phyloP scores from a whole-genome alignment of 805 yeast genomes.

The Nakazawaea wyomingensis region DNA sequence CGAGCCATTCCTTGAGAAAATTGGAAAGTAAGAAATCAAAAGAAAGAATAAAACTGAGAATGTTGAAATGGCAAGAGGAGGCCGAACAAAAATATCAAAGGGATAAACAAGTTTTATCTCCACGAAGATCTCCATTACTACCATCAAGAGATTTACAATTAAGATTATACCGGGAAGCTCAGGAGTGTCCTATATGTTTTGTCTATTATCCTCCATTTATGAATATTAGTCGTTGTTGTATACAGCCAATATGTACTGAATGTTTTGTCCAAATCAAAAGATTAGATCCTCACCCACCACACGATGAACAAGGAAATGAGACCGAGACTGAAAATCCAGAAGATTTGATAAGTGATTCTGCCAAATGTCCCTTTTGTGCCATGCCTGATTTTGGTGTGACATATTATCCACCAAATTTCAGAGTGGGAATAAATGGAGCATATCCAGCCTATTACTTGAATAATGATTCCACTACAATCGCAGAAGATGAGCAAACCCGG shows the following conservation, averaged over 20 bases:
- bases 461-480: constrained; percentile 16
- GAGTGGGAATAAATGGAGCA: constrained; percentile 52
- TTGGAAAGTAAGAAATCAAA: constrained; percentile 42
- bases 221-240: constrained; percentile 82
- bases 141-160: constrained; percentile 45
- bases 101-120: constrained; percentile 23
- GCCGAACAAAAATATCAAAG: constrained; percentile 28
- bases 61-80: constrained; percentile 30
- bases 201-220: constrained; percentile 74
- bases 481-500: constrained; percentile 18
- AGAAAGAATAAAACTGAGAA: constrained; percentile 34
- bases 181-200: constrained; percentile 95
- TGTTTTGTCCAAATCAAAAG: constrained; percentile 96
- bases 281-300: constrained; percentile 89
- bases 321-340: constrained; percentile 40
- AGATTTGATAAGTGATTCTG: constrained; percentile 76
- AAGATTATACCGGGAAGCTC: constrained; percentile 57
- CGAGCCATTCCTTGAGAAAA: constrained; percentile 40
- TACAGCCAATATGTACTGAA: constrained; percentile 91
- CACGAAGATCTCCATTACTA: constrained; percentile 23
- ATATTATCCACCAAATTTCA: constrained; percentile 60
- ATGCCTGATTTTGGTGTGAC: constrained; percentile 79
- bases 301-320: constrained; percentile 44
- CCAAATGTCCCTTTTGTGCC: constrained; percentile 92
- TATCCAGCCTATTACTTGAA: constrained; percentile 40